Percentiles rank a stretch among this genome's conserved stretches.
Evolutionary conservation across 805 yeast species (phyloP).

Genomic region (Candida alai): DNA sequence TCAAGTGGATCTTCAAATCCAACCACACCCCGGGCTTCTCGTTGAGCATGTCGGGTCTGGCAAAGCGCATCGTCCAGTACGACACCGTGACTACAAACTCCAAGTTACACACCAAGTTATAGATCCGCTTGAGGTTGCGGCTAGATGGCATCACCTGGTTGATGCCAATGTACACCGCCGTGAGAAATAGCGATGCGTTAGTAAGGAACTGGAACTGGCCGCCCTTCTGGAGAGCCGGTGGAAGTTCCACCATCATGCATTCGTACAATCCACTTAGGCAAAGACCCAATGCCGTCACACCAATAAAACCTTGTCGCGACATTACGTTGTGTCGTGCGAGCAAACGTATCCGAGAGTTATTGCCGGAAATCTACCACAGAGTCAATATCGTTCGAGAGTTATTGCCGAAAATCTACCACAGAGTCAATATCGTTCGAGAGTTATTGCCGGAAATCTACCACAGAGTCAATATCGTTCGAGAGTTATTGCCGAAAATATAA

Average conservation of each 20-base stretch:
- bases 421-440: too few species aligned
- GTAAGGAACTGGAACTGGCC: constrained; percentile 25
- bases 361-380: too few species aligned
- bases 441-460: too few species aligned
- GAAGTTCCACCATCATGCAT: constrained; percentile 11
- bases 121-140: constrained; percentile 4
- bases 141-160: background rate
- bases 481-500: too few species aligned
- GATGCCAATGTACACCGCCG: constrained; percentile 3
- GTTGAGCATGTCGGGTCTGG: constrained; percentile 15
- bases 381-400: too few species aligned
- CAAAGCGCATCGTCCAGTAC: constrained; percentile 19
- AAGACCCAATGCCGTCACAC: constrained; percentile 1
- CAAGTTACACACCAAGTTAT: constrained; percentile 14
- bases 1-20: constrained; percentile 23
- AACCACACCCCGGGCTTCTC: constrained; percentile 15
- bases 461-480: too few species aligned
- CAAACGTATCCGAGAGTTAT: too few species aligned
- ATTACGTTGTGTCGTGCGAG: background rate
- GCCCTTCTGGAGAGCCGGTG: constrained; percentile 17
- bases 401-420: too few species aligned
- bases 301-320: constrained; percentile 3
- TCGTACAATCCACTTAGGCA: constrained; percentile 5
- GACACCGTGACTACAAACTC: constrained; percentile 21
- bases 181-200: constrained; percentile 15